Conservation (phyloP, 441 rosid species). For the Adansonia rubrostipa region DNA sequence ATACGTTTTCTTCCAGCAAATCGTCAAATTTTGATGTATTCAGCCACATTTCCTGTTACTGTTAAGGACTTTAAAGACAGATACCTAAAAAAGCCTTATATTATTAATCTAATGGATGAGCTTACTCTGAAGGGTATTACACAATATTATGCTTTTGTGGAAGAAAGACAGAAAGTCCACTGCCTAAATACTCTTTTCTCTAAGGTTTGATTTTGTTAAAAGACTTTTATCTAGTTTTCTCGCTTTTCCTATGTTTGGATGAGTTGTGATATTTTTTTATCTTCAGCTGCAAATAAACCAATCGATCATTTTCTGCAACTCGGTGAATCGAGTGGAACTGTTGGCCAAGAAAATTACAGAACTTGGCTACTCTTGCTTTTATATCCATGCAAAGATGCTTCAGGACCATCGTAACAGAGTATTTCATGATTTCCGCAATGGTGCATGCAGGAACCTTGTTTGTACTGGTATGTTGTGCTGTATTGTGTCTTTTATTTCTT, state of each 20-base stretch:
- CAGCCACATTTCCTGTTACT: slow-evolving; percentile 97
- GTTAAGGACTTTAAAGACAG: slow-evolving; percentile 96
- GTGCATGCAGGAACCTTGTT: slow-evolving; percentile 99
- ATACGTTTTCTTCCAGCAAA: slow-evolving; percentile 75
- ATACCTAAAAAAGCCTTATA: slow-evolving; percentile 76
- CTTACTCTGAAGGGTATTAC: slow-evolving; percentile 98
- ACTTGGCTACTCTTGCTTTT: slow-evolving; percentile 97
- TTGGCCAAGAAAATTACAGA: slow-evolving; percentile 98
- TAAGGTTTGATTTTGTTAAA: slow-evolving; percentile 60
- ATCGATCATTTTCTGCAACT: slow-evolving; percentile 97
- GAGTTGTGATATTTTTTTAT: slow-evolving; percentile 27
- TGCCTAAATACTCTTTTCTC: slow-evolving; percentile 96
- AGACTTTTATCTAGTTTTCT: slow-evolving; percentile 17
- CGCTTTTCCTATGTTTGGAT: slow-evolving; percentile 17
- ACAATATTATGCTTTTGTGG: slow-evolving; percentile 95
- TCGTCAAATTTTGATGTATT: slow-evolving; percentile 95
- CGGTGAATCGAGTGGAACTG: slow-evolving; percentile 96
- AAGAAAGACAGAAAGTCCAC: slow-evolving; percentile 98
- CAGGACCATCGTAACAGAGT: slow-evolving; percentile 99
- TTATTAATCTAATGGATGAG: slow-evolving; percentile 98
- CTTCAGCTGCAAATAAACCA: slow-evolving; percentile 98
- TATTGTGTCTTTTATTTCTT: not conserved
- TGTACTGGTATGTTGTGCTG: slow-evolving; percentile 74
- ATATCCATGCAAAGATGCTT: slow-evolving; percentile 98
- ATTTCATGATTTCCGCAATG: slow-evolving; percentile 98